Percentiles rank a stretch among this genome's conserved stretches.
These are phyloP conservation scores for Oryza brachyantha DNA, from an alignment of 176 grass and related monocot genomes.

Conservation along the genomic window DNA sequence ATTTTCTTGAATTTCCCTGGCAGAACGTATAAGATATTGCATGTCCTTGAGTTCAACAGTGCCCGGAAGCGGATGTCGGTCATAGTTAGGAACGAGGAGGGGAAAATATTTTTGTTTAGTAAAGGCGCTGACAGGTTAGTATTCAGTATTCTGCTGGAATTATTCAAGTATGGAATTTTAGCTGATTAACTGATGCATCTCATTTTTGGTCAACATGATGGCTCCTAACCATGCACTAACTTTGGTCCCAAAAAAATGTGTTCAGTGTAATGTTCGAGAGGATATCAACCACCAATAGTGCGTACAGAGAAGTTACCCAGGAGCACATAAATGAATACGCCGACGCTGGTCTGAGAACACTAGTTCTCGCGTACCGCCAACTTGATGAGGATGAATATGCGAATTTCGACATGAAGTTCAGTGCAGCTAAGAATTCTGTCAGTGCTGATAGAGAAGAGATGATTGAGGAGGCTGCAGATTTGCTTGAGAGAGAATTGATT, in stretches of 20 bases:
- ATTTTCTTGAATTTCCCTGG: not conserved
- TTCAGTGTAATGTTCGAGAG: constrained; percentile 87
- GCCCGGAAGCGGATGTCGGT: constrained; percentile 86
- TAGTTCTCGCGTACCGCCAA: constrained; percentile 77
- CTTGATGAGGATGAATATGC: constrained; percentile 66
- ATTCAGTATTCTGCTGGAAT: not conserved
- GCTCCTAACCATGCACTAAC: constrained; percentile 8
- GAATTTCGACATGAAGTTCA: constrained; percentile 54
- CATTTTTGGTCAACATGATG: not conserved
- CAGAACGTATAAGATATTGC: constrained; percentile 71
- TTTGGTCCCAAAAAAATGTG: constrained; percentile 2
- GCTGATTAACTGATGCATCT: not conserved
- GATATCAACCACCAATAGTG: constrained; percentile 44
- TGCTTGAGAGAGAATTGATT: constrained; percentile 67
- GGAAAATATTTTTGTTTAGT: constrained; percentile 61
- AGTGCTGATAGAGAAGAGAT: constrained; percentile 69
- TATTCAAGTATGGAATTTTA: not conserved
- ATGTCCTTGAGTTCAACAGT: constrained; percentile 92
- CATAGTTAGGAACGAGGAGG: constrained; percentile 68
- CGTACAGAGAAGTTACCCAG: constrained; percentile 60
- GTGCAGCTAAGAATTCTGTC: constrained; percentile 64
- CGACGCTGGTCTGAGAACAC: constrained; percentile 83
- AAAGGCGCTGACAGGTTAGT: constrained; percentile 93
- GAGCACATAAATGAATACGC: constrained; percentile 79
- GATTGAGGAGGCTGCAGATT: constrained; percentile 66